Conservation (phyloP, 1,284 basidiomycete genomes). For the Tausonia pullulans region DNA sequence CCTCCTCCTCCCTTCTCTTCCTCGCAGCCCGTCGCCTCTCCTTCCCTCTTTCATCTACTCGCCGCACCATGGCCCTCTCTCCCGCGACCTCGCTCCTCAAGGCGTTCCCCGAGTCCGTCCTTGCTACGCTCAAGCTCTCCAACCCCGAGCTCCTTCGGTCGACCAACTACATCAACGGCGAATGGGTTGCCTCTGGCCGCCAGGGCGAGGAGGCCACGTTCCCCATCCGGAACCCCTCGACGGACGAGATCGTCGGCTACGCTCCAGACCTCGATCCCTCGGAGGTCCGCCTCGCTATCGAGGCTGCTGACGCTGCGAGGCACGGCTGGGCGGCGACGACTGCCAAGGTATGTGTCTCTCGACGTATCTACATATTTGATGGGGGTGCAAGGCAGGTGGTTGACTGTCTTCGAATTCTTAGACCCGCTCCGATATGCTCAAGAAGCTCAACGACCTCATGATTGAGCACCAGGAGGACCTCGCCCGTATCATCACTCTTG, state of each 20-base stretch:
- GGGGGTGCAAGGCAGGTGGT: too few species aligned
- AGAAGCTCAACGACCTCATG: conserved; percentile 63
- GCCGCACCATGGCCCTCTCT: conserved; percentile 1
- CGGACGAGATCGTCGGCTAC: conserved; percentile 11
- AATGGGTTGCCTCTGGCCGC: conserved; percentile 12
- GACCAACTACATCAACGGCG: conserved; percentile 13
- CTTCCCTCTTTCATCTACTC: not conserved
- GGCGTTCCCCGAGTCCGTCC: conserved; percentile 1
- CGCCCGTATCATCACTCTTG: conserved; percentile 49
- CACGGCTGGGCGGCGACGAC: conserved; percentile 10
- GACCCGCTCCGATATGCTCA: conserved; percentile 46
- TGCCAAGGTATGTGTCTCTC: conserved; percentile 3
- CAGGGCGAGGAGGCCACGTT: conserved; percentile 5
- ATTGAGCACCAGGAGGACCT: conserved; percentile 69
- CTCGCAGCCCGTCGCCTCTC: not conserved
- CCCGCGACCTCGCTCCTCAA: conserved; percentile 5
- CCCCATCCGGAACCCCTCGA: conserved; percentile 10
- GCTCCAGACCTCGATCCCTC: conserved; percentile 14
- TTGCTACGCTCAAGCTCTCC: conserved; percentile 6
- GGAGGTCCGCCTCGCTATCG: conserved; percentile 14
- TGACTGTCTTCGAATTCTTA: not conserved
- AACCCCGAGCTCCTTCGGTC: conserved; percentile 12
- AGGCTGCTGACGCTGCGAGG: conserved; percentile 11
- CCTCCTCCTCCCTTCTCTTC: not conserved
- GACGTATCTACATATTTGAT: not conserved